A percentile compares a stretch with the other conserved stretches of the same genome.
Evolutionary conservation across 805 yeast species (phyloP).

Genomic region (Cyberlindnera galapagoensis): DNA sequence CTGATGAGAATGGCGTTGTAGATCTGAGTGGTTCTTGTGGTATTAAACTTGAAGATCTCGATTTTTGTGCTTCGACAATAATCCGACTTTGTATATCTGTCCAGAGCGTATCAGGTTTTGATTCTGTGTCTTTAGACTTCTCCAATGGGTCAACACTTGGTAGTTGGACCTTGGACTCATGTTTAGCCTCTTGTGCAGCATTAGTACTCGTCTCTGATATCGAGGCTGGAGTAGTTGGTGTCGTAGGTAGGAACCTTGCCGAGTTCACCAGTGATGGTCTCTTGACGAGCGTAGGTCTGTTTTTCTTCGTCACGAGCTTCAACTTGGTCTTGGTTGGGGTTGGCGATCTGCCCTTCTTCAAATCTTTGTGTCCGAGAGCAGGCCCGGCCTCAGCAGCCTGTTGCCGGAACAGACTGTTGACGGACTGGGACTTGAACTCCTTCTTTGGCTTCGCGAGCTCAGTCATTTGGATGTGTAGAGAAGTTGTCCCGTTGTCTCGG

Average conservation of each 20-base stretch:
- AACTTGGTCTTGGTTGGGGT: slow-evolving; percentile 16
- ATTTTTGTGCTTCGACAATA: slow-evolving; percentile 1
- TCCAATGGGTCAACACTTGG: too few relatives aligned
- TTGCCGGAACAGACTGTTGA: slow-evolving; percentile 22
- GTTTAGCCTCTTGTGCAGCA: too few relatives aligned
- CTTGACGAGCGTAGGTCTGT: slow-evolving; percentile 2
- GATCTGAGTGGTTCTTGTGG: slow-evolving; percentile 2
- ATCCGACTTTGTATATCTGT: slow-evolving; percentile 1
- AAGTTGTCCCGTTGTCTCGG: neutral
- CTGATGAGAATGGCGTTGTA: slow-evolving; percentile 6
- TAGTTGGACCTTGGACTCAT: too few relatives aligned
- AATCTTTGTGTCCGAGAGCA: neutral
- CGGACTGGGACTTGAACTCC: slow-evolving; percentile 25
- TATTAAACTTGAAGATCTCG: slow-evolving; percentile 2
- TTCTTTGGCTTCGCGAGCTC: slow-evolving; percentile 17
- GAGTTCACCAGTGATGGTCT: too few relatives aligned
- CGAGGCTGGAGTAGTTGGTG: too few relatives aligned
- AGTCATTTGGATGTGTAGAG: slow-evolving; percentile 1
- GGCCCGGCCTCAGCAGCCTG: slow-evolving; percentile 9
- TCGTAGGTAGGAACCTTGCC: too few relatives aligned
- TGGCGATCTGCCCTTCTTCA: slow-evolving; percentile 9
- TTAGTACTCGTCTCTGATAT: too few relatives aligned
- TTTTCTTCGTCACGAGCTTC: slow-evolving; percentile 17
- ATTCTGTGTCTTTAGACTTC: neutral
- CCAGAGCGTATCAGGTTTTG: neutral